Evolutionary conservation across 1,139 yeast species (phyloP), one percentile per base, ranked within the genome.

Genomic region (Wickerhamiella infanticola): DNA sequence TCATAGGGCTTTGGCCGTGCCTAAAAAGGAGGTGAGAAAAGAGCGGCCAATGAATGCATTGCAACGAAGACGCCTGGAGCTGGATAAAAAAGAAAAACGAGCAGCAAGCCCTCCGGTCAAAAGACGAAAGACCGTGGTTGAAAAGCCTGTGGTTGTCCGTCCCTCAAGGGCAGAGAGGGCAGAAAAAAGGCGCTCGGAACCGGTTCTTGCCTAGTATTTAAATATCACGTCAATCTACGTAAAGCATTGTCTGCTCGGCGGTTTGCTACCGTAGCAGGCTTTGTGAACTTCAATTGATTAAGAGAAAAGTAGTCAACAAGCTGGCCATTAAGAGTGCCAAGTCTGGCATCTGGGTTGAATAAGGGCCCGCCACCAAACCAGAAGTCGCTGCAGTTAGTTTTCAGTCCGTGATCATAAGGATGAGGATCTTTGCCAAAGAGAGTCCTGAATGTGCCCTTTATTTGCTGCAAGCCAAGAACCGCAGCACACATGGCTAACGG

Each of bases 391-490:
- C 70, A 65, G 52, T 67, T 68, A 40, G 58, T 51, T 24, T 48
- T 26, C 3, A 57, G 39, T 1, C 72, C 72, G 37, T 58, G 52
- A 47, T 63, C 62, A 11, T 62, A 60, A 5, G 66, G 66, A 47
- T 63, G 64, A 27, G 51, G 42, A 5, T 26, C 26, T 29, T 45
- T 35, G 45, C 45, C 47, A 37, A 55, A 49, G 13, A 63, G 50
- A 23, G 60, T 62, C 33, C 53, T 54, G 3, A 65, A 61, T 1
- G 67, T 61, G 27, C 58, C 55, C 31, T 60, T 42, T 42, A 66
- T 63, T 50, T 67, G 70, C 47, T 63, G 65, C 44, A 67, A 52
- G 4, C 72, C 72, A 3, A 67, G 56, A 8, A 67, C 49, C 29
- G 56, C 52, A 39, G 56, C 47, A 29, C 56, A 45, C 11, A 57